Evolutionary conservation across 1,284 basidiomycete species (phyloP), one percentile per base, ranked within the genome.

Genomic region (Coniophora puteana): DNA sequence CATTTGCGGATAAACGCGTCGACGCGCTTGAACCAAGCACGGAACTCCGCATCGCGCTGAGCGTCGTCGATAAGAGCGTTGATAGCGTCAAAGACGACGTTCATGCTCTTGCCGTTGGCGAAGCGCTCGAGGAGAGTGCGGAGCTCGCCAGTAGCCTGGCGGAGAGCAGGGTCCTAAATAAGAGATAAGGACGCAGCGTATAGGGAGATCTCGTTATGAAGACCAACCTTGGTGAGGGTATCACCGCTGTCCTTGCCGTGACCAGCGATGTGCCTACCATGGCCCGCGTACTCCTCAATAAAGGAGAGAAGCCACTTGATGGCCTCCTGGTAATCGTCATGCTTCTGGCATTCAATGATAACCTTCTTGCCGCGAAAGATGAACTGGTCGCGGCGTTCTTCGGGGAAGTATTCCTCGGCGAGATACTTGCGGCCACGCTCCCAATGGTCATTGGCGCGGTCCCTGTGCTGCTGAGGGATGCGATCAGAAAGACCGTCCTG

Each of bases 271-370:
- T 61, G 65, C 32, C 68, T 69, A n/a, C 81, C 81, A 51, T 88
- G 79, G 4, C 68, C 66, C 31, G 80, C 77, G 66, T 95, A 97
- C 57, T 87, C 80, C 57, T 83, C 78, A n/a, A 88, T 58, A 44
- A 76, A 72, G 38, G 71, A 67, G 33, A 93, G 69, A 26, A 93
- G 70, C 88, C 89, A 93, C 14, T 66, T 67, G 50, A 93, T 77
- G 26, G 85, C 81, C 41, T 80, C 82, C 54, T 93, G 89, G 66
- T 96, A 97, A 58, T 95, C 89, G 45, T 83, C 76, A 67, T 95
- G 91, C 58, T 86, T 82, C 69, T 97, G 94, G 65, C 90, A 93
- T 65, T 97, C 94, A 45, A 93, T 74, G 47, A 96, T 78, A 29
- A 62, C 64, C 58, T 75, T 79, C 65, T 78, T 80, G 24, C 71